A percentile compares a stretch with the other conserved stretches of the same genome.
phyloP scores from a whole-genome alignment of 1,284 basidiomycete genomes.

The Xanthoconium separans region DNA sequence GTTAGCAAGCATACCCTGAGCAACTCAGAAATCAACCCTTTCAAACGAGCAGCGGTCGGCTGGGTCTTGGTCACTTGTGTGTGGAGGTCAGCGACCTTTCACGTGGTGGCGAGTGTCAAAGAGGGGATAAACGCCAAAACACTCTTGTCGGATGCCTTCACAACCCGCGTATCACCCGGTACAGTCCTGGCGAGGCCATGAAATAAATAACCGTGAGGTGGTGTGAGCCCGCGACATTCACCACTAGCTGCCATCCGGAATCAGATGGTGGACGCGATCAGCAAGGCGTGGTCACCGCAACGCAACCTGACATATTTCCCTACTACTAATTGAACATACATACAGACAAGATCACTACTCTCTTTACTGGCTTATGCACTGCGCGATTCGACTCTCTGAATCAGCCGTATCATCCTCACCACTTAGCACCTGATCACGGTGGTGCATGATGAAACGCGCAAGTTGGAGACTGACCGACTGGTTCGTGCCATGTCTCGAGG shows the following conservation, averaged over 20 bases:
- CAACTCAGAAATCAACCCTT: conserved; percentile 32
- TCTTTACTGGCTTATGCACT: conserved; percentile 34
- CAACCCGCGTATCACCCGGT: conserved; percentile 24
- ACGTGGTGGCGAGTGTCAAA: conserved; percentile 36
- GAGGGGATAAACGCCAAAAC: conserved; percentile 26
- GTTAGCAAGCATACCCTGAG: conserved; percentile 32
- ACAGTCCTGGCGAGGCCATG: conserved; percentile 19
- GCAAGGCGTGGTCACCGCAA: conserved; percentile 11
- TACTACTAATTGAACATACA: background rate
- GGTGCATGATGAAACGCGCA: conserved; percentile 36
- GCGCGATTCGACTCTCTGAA: conserved; percentile 22
- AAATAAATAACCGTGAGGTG: conserved; percentile 26
- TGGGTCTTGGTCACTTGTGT: conserved; percentile 26
- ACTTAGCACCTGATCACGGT: conserved; percentile 28
- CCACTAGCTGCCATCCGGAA: conserved; percentile 20
- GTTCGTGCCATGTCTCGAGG: conserved; percentile 24
- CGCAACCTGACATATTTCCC: background rate
- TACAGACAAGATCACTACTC: background rate
- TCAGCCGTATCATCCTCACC: conserved; percentile 17
- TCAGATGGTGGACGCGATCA: conserved; percentile 4
- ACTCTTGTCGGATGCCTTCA: conserved; percentile 26
- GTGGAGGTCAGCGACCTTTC: conserved; percentile 28
- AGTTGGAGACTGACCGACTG: conserved; percentile 30
- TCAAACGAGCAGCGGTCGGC: conserved; percentile 15
- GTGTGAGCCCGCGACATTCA: conserved; percentile 24